Evolutionary conservation across 306 rosid species (phyloP).

Genomic region (Cucumis melo): DNA sequence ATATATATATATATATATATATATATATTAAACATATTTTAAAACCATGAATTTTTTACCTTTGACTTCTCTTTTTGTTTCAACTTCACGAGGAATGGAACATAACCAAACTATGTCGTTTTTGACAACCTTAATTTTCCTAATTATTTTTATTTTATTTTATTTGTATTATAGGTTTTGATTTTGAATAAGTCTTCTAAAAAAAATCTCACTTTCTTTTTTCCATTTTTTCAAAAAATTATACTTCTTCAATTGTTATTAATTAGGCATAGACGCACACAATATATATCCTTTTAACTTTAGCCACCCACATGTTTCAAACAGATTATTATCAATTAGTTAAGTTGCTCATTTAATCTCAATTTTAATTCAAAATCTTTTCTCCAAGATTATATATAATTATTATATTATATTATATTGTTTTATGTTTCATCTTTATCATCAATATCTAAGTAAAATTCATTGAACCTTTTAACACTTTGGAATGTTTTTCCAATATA

Average conservation of each 20-base stretch:
- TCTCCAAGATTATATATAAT: neutral
- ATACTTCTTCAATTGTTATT: neutral
- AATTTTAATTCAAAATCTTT: neutral
- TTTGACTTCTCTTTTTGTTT: neutral
- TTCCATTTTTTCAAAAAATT: neutral
- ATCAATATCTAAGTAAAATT: neutral
- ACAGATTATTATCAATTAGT: neutral
- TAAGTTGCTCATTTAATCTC: neutral
- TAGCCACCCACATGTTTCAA: constrained; percentile 7
- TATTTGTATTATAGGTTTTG: neutral
- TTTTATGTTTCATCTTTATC: neutral
- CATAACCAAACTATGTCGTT: constrained; percentile 1
- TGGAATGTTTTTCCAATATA: neutral
- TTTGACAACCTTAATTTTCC: neutral
- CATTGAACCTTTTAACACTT: neutral
- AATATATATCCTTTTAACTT: neutral
- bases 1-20: too few species aligned
- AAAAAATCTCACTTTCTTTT: neutral
- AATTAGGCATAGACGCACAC: neutral
- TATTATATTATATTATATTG: neutral
- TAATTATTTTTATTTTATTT: neutral
- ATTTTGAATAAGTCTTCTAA: neutral
- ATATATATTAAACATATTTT: neutral
- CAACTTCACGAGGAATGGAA: neutral
- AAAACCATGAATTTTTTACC: neutral